Evolutionary conservation across 805 yeast genomes (phyloP), one percentile per base, ranked within the genome.

Genomic region (Ogataea naganishii): DNA sequence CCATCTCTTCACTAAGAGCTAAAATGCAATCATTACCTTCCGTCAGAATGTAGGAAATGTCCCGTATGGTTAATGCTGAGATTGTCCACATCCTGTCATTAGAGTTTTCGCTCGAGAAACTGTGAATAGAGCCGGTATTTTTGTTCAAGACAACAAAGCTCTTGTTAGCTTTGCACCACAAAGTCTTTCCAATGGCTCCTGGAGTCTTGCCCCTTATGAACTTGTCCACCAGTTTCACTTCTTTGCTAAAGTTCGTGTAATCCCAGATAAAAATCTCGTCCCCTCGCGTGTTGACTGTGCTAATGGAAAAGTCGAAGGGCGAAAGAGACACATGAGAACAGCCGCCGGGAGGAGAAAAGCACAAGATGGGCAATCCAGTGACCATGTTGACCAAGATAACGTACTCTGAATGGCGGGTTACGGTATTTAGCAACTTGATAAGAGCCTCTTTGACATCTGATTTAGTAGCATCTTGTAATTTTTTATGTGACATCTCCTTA

Each of bases 191-290:
- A 14, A 77, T 63, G 2, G 60, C 46, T 0, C 81, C 72, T 6
- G 75, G 64, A 1, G 82, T 75, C 41, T 72, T 74, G 2, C 88
- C 86, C 15, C 85, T 58, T 9, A 51, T 53, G 39, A 73, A 75
- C 37, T 71, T 69, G 12, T 80, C 84, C 28, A 74, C 45, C 14
- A 78, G 50, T 1, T 69, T 56, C 3, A 78, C 60, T 36, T 72
- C 72, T 2, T 42, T 44, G 2, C 76, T 71, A 21, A 65, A 54
- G 32, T 63, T 61, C 26, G 75, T 59, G 32, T 68, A 60, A 43
- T 79, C 86, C 80, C 84, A 79, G 38, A 75, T 56, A 41, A 62
- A 75, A 5, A 79, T 55, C 29, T 60, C 66, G 46, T 80, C 84
- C 3, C 88, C 86, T 30, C 81, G 60, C 14, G 48, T 42, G 8